Conservation (phyloP, 257 asterid genomes). For the Schizonepeta tenuifolia region DNA sequence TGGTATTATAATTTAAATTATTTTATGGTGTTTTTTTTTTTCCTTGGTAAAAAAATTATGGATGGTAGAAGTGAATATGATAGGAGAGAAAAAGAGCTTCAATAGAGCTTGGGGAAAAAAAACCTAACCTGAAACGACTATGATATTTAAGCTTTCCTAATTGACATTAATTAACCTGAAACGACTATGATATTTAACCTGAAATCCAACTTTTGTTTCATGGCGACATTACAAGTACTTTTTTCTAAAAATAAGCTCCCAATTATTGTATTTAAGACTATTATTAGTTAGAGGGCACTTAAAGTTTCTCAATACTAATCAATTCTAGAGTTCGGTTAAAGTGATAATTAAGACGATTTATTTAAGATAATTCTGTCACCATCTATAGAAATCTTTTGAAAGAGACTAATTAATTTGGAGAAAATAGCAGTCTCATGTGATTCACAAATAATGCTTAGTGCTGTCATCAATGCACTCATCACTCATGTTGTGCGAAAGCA, state of each 20-base stretch:
- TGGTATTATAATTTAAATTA: too few relatives aligned
- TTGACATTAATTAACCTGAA: slow-evolving; percentile 16
- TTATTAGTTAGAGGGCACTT: not conserved
- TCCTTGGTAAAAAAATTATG: not conserved
- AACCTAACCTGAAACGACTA: slow-evolving; percentile 4
- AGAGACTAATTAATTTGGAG: not conserved
- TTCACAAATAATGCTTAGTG: slow-evolving; percentile 31
- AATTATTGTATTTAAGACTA: not conserved
- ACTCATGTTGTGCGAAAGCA: slow-evolving; percentile 21
- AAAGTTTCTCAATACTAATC: not conserved
- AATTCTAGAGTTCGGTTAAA: not conserved
- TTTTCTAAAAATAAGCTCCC: not conserved
- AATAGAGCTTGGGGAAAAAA: not conserved
- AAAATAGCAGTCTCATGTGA: slow-evolving; percentile 18
- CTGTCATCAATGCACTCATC: slow-evolving; percentile 32
- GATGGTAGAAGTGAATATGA: not conserved
- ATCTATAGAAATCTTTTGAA: slow-evolving; percentile 6
- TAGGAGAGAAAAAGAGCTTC: not conserved
- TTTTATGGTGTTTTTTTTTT: not conserved
- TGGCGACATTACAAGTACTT: not conserved
- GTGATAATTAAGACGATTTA: slow-evolving; percentile 6
- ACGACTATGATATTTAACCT: slow-evolving; percentile 16
- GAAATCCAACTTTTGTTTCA: slow-evolving; percentile 17
- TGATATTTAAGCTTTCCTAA: slow-evolving; percentile 2
- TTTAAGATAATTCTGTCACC: not conserved